Evolutionary conservation across 1,284 basidiomycete genomes (phyloP), one percentile per base, ranked within the genome.

Genomic region (Irpex lacteus): DNA sequence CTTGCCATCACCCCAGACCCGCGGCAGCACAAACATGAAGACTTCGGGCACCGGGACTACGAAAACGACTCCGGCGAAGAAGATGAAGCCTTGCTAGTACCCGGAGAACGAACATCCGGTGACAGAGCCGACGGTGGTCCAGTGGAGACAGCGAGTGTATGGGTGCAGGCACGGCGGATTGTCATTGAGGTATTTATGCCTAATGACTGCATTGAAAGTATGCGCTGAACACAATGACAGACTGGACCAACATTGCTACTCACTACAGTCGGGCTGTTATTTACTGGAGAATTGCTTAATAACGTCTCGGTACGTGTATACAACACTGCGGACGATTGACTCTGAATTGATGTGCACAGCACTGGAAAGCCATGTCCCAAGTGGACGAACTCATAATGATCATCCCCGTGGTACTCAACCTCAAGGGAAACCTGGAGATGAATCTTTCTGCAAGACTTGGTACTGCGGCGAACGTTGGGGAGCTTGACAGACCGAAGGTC

Each of bases 341-440:
- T 65, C 18, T 60, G n/a, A 65, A 56, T 3, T 59, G 57, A 53
- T 59, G 13, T 37, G 21, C 47, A 2, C 65, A 95, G 91, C 86
- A 84, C 63, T 98, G 96, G 96, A 84, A 82, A 64, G 95, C 96
- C 52, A 97, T 99, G 85, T 83, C 84, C 60, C 85, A 91, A 61
- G 87, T 97, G 59, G 92, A 98, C 81, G 96, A 99, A 75, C 88
- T 98, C 63, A 96, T 98, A 72, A 96, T 98, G 81, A 92, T 98
- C 64, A 90, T 98, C 6, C 96, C 97, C 9, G 96, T 98, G 70
- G 82, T 98, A 21, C 85, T 97, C 69, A 99, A 98, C 72, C 87
- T 99, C 67, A 98, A 98, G 74, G 97, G 97, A 15, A 98, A 98
- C 71, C 85, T 98, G 55, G 96, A 97, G 77, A 96, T 97, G 93